phyloP scores from a whole-genome alignment of 176 grass and related monocot species.

The Ampelocalamus luodianensis region DNA sequence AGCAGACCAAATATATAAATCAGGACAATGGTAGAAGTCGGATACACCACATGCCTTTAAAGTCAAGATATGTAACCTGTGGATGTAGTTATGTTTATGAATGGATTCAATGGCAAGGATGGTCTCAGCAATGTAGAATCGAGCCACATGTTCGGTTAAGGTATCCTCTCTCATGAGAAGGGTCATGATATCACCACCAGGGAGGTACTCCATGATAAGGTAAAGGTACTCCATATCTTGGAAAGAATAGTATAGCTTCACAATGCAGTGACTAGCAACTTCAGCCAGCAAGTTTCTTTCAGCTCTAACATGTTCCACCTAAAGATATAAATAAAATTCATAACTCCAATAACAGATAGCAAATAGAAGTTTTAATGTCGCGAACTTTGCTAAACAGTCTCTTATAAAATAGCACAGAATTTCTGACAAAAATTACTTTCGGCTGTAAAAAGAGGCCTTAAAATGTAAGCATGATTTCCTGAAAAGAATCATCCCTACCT shows the following conservation, averaged over 20 bases:
- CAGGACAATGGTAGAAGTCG: constrained; percentile 27
- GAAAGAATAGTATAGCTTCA: constrained; percentile 98
- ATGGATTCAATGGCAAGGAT: constrained; percentile 96
- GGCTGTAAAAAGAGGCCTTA: background rate
- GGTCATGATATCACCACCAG: constrained; percentile 97
- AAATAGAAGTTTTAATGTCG: background rate
- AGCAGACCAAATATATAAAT: constrained; percentile 43
- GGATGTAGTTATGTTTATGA: constrained; percentile 98
- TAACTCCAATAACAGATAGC: constrained; percentile 5
- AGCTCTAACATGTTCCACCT: constrained; percentile 99
- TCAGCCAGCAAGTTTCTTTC: constrained; percentile 98
- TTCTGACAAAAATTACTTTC: constrained; percentile 1
- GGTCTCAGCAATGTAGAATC: constrained; percentile 96
- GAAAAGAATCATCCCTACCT: background rate
- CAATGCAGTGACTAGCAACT: constrained; percentile 94
- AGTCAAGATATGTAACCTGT: constrained; percentile 68
- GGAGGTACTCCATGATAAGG: constrained; percentile 98
- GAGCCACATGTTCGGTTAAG: constrained; percentile 82
- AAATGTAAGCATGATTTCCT: background rate
- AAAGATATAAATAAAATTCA: constrained; percentile 35
- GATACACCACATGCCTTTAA: constrained; percentile 16
- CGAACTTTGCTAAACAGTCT: background rate
- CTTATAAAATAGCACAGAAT: background rate
- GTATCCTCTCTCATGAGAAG: constrained; percentile 98
- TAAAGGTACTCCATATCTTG: constrained; percentile 92